Evolutionary conservation across 2,329 filamentous ascomycete genomes (phyloP).

Genomic region (Purpureocillium lavendulum): DNA sequence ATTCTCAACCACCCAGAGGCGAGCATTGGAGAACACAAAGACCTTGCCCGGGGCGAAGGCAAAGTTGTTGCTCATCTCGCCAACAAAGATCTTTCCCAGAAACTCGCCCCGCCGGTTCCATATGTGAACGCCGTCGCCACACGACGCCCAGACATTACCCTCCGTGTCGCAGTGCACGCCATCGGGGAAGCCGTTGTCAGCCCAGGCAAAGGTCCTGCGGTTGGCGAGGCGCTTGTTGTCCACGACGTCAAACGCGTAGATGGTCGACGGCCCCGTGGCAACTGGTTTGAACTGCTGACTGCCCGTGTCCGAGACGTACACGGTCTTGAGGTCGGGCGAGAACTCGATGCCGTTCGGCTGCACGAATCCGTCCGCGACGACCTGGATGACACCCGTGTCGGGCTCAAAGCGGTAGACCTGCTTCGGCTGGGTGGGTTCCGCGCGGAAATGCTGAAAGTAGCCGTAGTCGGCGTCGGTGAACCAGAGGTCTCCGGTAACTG

Average conservation of each 20-base stretch:
- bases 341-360: constrained; percentile 51
- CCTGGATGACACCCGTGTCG: constrained; percentile 38
- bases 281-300: constrained; percentile 8
- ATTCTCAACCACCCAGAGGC: constrained; percentile 10
- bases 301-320: constrained; percentile 52
- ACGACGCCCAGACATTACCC: constrained; percentile 46
- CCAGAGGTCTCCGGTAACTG: constrained; percentile 49
- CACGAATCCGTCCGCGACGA: constrained; percentile 49
- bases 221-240: constrained; percentile 16
- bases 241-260: constrained; percentile 7
- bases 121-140: constrained; percentile 39
- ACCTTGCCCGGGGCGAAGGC: constrained; percentile 10
- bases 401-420: constrained; percentile 52
- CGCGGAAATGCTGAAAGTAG: constrained; percentile 48
- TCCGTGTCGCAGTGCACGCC: constrained; percentile 48
- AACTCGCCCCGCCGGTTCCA: constrained; percentile 37
- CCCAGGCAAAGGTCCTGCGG: constrained; percentile 48
- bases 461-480: constrained; percentile 57
- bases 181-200: constrained; percentile 46
- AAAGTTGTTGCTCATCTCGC: constrained; percentile 9
- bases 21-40: constrained; percentile 10
- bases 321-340: constrained; percentile 39
- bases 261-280: constrained; percentile 4
- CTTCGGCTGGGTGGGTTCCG: constrained; percentile 40
- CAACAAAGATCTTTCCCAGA: constrained; percentile 43